phyloP scores from a whole-genome alignment of 139 green algal genomes.

The Marvania coccoides region DNA sequence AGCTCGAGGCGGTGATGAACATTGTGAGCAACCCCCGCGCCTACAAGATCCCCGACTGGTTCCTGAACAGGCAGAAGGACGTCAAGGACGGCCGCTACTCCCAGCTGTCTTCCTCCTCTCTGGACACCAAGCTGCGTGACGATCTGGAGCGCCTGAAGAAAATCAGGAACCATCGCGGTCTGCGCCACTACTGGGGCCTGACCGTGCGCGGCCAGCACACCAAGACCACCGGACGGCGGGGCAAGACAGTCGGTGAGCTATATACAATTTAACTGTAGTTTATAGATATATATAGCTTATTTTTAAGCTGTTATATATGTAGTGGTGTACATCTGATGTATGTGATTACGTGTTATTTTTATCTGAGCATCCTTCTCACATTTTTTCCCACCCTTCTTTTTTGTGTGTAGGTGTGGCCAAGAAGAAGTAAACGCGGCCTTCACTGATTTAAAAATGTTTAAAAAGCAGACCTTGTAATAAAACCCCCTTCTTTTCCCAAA shows the following conservation, averaged over 20 bases:
- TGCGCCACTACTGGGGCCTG: slow-evolving; percentile 98
- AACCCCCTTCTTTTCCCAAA: too few relatives aligned
- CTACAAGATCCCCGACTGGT: slow-evolving; percentile 99
- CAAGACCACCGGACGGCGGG: slow-evolving; percentile 94
- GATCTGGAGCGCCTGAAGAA: slow-evolving; percentile 99
- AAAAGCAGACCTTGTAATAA: too few relatives aligned
- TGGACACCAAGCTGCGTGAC: slow-evolving; percentile 93
- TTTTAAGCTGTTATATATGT: background rate
- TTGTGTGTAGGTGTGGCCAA: slow-evolving; percentile 24
- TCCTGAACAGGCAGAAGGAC: slow-evolving; percentile 98
- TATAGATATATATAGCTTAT: slow-evolving; percentile 68
- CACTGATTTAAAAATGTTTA: too few relatives aligned
- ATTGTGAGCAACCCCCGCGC: slow-evolving; percentile 95
- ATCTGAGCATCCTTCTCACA: background rate
- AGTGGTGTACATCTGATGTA: too few relatives aligned
- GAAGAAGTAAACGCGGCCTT: slow-evolving; percentile 14
- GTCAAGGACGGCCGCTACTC: slow-evolving; percentile 87
- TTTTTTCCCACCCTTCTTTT: background rate
- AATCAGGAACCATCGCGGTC: slow-evolving; percentile 94
- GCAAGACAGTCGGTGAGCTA: slow-evolving; percentile 92
- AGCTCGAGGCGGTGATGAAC: slow-evolving; percentile 96
- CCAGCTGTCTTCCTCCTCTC: slow-evolving; percentile 71
- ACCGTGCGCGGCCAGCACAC: slow-evolving; percentile 98
- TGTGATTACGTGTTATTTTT: background rate
- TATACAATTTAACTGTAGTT: too few relatives aligned